Conservation (phyloP, 257 asterid species). For the Solanum pennellii region DNA sequence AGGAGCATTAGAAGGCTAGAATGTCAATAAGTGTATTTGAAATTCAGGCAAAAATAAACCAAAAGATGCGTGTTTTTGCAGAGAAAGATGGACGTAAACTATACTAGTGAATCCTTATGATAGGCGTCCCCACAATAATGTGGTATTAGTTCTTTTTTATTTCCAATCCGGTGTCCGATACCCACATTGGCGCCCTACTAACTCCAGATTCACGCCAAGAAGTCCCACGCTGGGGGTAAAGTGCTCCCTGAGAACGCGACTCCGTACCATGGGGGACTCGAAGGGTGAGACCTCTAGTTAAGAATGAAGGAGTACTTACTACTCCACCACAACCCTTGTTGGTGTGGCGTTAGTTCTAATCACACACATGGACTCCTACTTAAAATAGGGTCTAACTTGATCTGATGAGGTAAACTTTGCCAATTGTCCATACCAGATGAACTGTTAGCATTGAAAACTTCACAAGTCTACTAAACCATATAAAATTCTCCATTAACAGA, state of each 20-base stretch:
- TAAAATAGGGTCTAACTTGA: not conserved
- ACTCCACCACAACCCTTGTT: not conserved
- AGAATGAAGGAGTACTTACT: not conserved
- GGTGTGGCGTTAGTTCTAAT: not conserved
- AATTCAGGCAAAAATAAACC: not conserved
- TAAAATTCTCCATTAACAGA: not conserved
- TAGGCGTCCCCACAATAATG: not conserved
- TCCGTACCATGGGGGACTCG: not conserved
- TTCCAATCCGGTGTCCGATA: not conserved
- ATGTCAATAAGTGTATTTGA: not conserved
- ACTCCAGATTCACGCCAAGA: too few species aligned
- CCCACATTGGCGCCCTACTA: too few species aligned
- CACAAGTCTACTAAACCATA: not conserved
- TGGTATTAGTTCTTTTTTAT: not conserved
- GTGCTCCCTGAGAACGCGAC: not conserved
- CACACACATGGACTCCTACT: not conserved
- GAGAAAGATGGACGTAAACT: not conserved
- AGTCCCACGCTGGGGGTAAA: too few species aligned
- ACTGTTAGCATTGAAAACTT: not conserved
- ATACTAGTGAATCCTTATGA: not conserved
- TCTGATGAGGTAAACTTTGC: not conserved
- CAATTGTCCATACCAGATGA: not conserved
- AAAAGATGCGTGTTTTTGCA: not conserved
- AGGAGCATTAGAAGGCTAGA: not conserved
- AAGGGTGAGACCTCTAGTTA: too few species aligned